phyloP scores from a whole-genome alignment of 306 rosid genomes.

The Elaeagnus macrophylla region DNA sequence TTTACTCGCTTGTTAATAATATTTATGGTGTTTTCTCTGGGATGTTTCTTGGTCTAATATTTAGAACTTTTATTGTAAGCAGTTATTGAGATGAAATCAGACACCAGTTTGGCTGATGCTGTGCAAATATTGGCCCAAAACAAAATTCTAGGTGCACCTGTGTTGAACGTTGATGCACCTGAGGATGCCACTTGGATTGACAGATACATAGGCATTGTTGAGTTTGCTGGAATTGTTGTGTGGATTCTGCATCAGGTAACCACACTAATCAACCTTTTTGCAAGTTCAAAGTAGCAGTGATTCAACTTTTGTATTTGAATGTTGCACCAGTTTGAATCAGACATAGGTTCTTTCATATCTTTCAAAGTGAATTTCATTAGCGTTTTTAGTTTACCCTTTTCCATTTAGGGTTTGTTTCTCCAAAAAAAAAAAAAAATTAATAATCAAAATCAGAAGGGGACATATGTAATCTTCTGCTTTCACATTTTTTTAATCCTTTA shows the following conservation, averaged over 20 bases:
- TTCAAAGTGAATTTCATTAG: neutral
- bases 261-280: slow-evolving; percentile 1
- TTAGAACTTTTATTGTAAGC: slow-evolving; percentile 9
- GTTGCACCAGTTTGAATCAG: no score
- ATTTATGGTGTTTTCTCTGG: neutral
- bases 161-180: slow-evolving; percentile 79
- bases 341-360: no score
- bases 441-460: neutral
- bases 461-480: neutral
- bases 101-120: slow-evolving; percentile 75
- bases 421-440: no score
- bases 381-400: neutral
- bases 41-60: slow-evolving; percentile 8
- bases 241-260: slow-evolving; percentile 96
- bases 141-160: slow-evolving; percentile 84
- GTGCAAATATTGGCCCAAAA: slow-evolving; percentile 60
- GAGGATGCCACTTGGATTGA: slow-evolving; percentile 94
- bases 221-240: slow-evolving; percentile 94
- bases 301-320: neutral
- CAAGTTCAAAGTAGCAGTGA: neutral
- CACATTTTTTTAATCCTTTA: neutral
- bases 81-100: slow-evolving; percentile 88
- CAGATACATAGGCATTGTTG: slow-evolving; percentile 87
- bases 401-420: no score
- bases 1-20: no score